These are phyloP conservation scores for Claviceps quebecensis DNA, from an alignment of 2,329 filamentous ascomycete genomes.

Conservation along the genomic window DNA sequence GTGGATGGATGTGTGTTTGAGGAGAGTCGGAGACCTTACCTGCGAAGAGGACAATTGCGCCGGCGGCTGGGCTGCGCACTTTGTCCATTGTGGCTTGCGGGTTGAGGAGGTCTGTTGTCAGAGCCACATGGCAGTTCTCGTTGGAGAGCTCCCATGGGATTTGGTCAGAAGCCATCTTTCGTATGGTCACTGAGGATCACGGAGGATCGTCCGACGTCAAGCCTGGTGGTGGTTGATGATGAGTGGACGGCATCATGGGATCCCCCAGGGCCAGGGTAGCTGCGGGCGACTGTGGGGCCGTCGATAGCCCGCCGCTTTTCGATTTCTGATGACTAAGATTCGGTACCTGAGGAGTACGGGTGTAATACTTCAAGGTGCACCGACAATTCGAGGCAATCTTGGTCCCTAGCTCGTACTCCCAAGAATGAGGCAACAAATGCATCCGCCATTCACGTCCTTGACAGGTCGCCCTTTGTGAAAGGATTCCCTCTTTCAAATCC, in stretches of 20 bases:
- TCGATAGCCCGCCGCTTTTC: too few relatives aligned
- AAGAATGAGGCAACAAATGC: too few relatives aligned
- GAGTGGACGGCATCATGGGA: neutral
- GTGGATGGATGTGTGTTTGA: neutral
- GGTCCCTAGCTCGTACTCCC: too few relatives aligned
- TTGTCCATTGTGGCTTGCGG: constrained; percentile 43
- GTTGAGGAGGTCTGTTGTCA: constrained; percentile 51
- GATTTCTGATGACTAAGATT: too few relatives aligned
- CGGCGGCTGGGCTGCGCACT: constrained; percentile 59
- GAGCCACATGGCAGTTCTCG: constrained; percentile 47
- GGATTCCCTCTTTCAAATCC: neutral
- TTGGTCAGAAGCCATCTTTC: constrained; percentile 8
- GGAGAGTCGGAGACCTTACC: constrained; percentile 29
- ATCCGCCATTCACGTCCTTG: too few relatives aligned
- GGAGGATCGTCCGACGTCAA: neutral
- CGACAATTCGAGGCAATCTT: too few relatives aligned
- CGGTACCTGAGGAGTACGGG: too few relatives aligned
- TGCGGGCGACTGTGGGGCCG: too few relatives aligned
- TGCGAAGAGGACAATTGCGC: constrained; percentile 64
- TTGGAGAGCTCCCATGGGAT: constrained; percentile 28
- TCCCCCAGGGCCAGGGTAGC: too few relatives aligned
- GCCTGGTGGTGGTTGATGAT: neutral
- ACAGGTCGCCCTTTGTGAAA: too few relatives aligned
- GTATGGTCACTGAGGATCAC: neutral
- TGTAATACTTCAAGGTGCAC: too few relatives aligned